These are phyloP conservation scores for Avena sativa DNA, from an alignment of 176 grass and related monocot genomes.

Conservation along the genomic window DNA sequence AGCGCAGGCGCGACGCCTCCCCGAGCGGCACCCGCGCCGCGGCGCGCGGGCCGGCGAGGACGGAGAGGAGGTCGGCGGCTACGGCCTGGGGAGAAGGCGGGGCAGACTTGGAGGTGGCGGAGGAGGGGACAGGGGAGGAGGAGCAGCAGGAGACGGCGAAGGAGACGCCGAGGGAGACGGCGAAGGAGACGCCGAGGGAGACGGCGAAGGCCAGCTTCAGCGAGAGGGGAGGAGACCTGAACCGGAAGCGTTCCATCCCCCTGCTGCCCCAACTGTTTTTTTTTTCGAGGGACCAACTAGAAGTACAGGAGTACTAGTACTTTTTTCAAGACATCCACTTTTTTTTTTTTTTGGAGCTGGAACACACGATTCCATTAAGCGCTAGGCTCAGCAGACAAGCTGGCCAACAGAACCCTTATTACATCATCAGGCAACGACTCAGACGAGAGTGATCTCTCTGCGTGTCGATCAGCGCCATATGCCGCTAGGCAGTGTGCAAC, in stretches of 20 bases:
- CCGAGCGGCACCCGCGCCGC: conserved; percentile 49
- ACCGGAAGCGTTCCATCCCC: conserved; percentile 30
- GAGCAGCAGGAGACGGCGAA: conserved; percentile 45
- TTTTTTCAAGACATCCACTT: not conserved
- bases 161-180: conserved; percentile 69
- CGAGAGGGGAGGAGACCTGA: conserved; percentile 37
- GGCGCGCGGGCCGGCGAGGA: conserved; percentile 57
- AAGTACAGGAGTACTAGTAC: not conserved
- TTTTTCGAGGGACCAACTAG: not conserved
- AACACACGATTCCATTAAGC: too few species aligned
- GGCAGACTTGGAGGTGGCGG: conserved; percentile 14
- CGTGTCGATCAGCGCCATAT: too few species aligned
- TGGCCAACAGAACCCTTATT: too few species aligned
- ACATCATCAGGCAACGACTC: too few species aligned
- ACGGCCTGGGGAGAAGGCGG: conserved; percentile 45
- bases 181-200: conserved; percentile 70
- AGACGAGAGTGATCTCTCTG: too few species aligned
- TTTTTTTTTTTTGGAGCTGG: too few species aligned
- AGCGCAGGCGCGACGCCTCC: conserved; percentile 52
- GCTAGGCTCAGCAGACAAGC: too few species aligned
- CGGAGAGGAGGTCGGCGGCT: conserved; percentile 72
- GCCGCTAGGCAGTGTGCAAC: too few species aligned
- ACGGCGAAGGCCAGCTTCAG: conserved; percentile 78
- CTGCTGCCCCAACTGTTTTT: not conserved
- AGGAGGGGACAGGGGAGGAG: not conserved